Conservation (phyloP, 345 rosid species). For the Citrus unshiu region DNA sequence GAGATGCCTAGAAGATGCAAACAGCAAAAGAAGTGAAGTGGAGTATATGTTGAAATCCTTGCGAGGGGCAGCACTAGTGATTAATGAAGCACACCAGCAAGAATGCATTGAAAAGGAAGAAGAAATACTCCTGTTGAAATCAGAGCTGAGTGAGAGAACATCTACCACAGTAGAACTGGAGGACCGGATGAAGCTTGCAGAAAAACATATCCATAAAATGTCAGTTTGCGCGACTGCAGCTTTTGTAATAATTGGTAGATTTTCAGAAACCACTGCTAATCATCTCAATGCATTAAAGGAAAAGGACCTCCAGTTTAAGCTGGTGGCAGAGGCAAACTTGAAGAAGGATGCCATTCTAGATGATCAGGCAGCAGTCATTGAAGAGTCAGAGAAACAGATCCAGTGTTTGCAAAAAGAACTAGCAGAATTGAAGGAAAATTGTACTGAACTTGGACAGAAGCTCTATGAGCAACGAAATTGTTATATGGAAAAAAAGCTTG, state of each 20-base stretch:
- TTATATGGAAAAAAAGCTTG: constrained; percentile 49
- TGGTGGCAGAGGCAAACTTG: constrained; percentile 32
- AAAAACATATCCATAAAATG: constrained; percentile 39
- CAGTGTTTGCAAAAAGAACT: constrained; percentile 44
- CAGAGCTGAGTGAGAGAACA: constrained; percentile 49
- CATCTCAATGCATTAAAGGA: constrained; percentile 41
- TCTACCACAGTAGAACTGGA: constrained; percentile 45
- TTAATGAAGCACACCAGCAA: constrained; percentile 84
- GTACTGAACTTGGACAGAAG: constrained; percentile 38
- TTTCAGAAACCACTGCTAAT: constrained; percentile 46
- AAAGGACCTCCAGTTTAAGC: constrained; percentile 46
- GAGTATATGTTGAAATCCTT: constrained; percentile 83
- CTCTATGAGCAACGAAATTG: constrained; percentile 39
- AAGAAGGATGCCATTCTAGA: constrained; percentile 42
- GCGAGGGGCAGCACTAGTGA: constrained; percentile 76
- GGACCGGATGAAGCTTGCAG: constrained; percentile 52
- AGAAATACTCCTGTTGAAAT: constrained; percentile 48
- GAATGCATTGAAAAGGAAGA: constrained; percentile 74
- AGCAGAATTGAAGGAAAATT: constrained; percentile 37
- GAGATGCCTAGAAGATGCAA: constrained; percentile 82
- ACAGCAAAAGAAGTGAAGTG: constrained; percentile 54
- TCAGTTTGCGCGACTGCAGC: constrained; percentile 76
- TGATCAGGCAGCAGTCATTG: constrained; percentile 31
- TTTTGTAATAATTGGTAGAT: constrained; percentile 64
- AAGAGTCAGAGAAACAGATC: constrained; percentile 40